Evolutionary conservation across 805 yeast species (phyloP).

Genomic region (Lipomyces oligophaga): DNA sequence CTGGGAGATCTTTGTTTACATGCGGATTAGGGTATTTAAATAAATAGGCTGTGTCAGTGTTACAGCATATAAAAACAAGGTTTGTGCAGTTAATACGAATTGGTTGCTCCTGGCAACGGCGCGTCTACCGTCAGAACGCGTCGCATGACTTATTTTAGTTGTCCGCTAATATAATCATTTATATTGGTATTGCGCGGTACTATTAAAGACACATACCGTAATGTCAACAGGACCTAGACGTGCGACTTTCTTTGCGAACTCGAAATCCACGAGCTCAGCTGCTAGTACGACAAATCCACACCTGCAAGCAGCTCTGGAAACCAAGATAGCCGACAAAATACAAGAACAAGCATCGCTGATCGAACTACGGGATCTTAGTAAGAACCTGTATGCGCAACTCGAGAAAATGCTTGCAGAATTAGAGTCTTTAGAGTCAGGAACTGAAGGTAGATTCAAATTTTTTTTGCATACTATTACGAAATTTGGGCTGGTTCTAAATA

Average conservation of each 20-base stretch:
- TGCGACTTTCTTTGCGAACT: conserved; percentile 24
- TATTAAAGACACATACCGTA: no score
- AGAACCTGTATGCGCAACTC: conserved; percentile 20
- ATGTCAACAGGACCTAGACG: conserved; percentile 26
- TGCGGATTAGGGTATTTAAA: no score
- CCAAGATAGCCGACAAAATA: conserved; percentile 22
- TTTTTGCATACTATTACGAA: no score
- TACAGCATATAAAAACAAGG: no score
- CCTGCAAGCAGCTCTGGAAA: conserved; percentile 17
- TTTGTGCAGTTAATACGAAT: no score
- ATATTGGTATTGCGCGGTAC: no score
- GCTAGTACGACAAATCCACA: conserved; percentile 20
- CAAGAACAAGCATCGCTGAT: conserved; percentile 20
- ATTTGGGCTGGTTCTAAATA: conserved; percentile 4
- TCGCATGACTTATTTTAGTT: no score
- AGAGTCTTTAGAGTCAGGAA: conserved; percentile 22
- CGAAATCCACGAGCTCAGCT: neutral
- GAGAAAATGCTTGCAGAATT: conserved; percentile 20
- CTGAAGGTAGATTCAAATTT: conserved; percentile 16
- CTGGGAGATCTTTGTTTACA: no score
- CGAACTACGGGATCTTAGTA: conserved; percentile 24
- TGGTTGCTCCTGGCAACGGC: no score
- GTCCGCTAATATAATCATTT: no score
- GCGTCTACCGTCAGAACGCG: no score
- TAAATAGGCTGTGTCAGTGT: no score